phyloP scores from a whole-genome alignment of 306 rosid genomes.

The Mimosa pudica region DNA sequence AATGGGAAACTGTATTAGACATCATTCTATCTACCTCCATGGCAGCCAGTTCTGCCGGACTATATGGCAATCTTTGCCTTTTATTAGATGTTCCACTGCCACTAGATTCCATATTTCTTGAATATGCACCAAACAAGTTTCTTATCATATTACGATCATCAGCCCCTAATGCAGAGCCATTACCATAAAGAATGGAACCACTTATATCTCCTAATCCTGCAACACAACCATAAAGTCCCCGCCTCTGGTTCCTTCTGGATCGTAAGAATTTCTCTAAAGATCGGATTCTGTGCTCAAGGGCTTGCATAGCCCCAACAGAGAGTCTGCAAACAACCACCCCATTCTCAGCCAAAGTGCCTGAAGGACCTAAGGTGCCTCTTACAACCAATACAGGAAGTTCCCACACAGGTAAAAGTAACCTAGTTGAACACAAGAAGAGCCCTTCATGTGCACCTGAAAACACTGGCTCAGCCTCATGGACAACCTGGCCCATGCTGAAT shows the following conservation, averaged over 20 bases:
- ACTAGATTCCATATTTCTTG: constrained; percentile 70
- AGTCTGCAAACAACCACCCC: constrained; percentile 83
- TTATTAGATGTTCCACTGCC: constrained; percentile 71
- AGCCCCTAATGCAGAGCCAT: constrained; percentile 73
- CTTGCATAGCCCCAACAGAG: constrained; percentile 86
- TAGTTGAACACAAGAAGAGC: constrained; percentile 88
- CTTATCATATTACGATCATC: constrained; percentile 84
- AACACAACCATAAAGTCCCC: constrained; percentile 98
- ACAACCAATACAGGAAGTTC: constrained; percentile 88
- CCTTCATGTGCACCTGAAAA: constrained; percentile 99
- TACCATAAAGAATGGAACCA: constrained; percentile 88
- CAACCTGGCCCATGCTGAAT: constrained; percentile 99
- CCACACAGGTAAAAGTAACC: constrained; percentile 96
- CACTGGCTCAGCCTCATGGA: constrained; percentile 96
- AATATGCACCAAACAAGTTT: constrained; percentile 82
- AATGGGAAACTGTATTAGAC: constrained; percentile 24
- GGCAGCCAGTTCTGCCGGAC: constrained; percentile 98
- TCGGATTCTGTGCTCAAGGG: constrained; percentile 83
- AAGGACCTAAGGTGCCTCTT: constrained; percentile 63
- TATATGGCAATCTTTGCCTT: constrained; percentile 88
- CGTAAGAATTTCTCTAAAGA: constrained; percentile 79
- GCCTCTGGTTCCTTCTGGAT: constrained; percentile 91
- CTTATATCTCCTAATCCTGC: constrained; percentile 90
- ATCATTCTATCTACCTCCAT: constrained; percentile 83
- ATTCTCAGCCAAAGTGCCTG: constrained; percentile 54